Evolutionary conservation across 495 filamentous ascomycete genomes (phyloP), one percentile per base, ranked within the genome.

Genomic region (Penicillium chermesinum): DNA sequence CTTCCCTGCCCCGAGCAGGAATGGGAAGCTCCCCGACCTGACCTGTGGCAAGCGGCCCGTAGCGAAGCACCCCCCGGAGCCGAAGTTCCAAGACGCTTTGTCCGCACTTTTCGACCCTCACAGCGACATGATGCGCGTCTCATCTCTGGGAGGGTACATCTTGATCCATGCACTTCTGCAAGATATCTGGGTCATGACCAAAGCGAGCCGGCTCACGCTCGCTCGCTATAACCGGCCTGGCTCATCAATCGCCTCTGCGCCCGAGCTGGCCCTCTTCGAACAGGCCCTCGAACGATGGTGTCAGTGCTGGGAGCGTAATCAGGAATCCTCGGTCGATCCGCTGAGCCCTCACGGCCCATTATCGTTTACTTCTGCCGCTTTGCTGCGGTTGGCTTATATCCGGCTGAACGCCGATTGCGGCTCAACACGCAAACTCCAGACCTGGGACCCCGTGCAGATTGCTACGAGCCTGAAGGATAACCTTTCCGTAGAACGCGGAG

Each of bases 161-260:
- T 73, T 87, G 3, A 85, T 88, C 30, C 78, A 84, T 51, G 83
- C 81, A 0, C 63, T 88, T 42, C 73, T 86, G 12, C 84, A 88
- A 51, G 79, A 85, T 38, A 85, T 88, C 19, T 87, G 81, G 62
- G 47, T 84, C 13, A 69, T 83, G 27, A 83, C 82, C 39, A 79
- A 87, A 50, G 76, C 79, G 3, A 77, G 73, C 0, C 42, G 67
- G 52, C 33, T 74, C 0, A 55, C 74, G 0, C 61, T 68, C 0
- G 78, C 74, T 20, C 70, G 67, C 2, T 57, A 67, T 20, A 59
- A 74, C 18, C 72, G 74, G 0, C 52, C 82, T 17, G 33, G 42
- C 2, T 45, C 50, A 8, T 33, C 52, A 8, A 55, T 57, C 7
- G 44, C 52, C 25, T 75, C 72, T 8, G 65, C 72, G 2, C 68